Base-by-base conservation (phyloP, 2,329 filamentous ascomycete species). In the Microsporum canis region DNA sequence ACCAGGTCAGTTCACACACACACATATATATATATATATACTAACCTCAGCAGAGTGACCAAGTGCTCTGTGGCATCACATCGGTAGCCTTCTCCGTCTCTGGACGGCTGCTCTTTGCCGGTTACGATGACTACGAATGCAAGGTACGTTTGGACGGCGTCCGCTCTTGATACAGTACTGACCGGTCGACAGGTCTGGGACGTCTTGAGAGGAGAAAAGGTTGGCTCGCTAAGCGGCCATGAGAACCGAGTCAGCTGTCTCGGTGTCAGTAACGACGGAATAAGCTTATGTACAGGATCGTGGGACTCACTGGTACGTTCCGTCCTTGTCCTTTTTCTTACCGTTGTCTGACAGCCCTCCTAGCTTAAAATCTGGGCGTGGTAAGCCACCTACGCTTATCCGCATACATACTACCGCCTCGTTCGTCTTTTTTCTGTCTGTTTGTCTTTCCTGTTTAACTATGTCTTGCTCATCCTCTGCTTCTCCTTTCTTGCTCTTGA, bases 71-170 rank as follows among this genome's bases (percentile, higher is more conserved):
- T 73, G 94, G 94, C 70, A 97, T 99, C 70, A 99, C 94, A 29
- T 99, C 94, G 3, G 94, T 99, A 56, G 94, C 92, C 63, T 97
- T 95, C 69, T 99, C 94, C 14, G 92, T 99, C 12, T 99, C 94
- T 62, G 94, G 94, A 62, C 86, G 94, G 73, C 80, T 99, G 70
- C 80, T 99, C 45, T 99, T 99, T 74, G 94, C 94, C 61, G 94
- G 94, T 67, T 99, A 99, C 71, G 94, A 99, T 71, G 94, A 99
- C 73, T 99, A 96, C 71, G 94, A 99, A 78, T 99, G 94, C 91
- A 99, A 97, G 88, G 92, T 96, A 80, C 71, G 84, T 70, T 6
- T 23, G 17, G 17, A 23, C 17, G 17, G 17, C 17, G 1, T 27
- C 31, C 38, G 38, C 70, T 61, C 33, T 36, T 63, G 29, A 70